Evolutionary conservation across 768 basidiomycete genomes (phyloP), one percentile per base, ranked within the genome.

Genomic region (Lactarius evosmus): DNA sequence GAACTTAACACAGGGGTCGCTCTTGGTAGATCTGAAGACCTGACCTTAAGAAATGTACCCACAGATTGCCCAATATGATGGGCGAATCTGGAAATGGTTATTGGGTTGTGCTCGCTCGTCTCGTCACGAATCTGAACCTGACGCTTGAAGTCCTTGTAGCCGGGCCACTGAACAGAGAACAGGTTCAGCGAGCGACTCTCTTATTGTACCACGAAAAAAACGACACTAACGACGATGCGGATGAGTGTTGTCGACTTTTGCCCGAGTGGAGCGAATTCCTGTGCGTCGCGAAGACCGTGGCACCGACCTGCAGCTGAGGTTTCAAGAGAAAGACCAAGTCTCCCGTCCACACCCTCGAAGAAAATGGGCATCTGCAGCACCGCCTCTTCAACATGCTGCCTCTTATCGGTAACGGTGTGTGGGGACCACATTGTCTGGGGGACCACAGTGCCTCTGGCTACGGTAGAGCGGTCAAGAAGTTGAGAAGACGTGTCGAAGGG

Each of bases 391-490:
- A 66, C 56, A 8, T 55, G 57, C 0, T 53, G 52, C 22, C 17
- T 55, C 49, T 12, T 29, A n/a, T 66, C 65, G 4, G 36, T 54
- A 8, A 41, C 1, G 9, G 32, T 38, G 2, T 34, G 41, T 3
- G 64, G 64, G 0, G 7, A 2, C 64, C 64, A 65, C 32, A 65
- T 32, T 16, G 49, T 52, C 36, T 65, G 64, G 19, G 64, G 64
- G 1, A 62, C 60, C 19, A 62, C 49, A 6, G 64, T 64, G 11
- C 63, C 63, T 14, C 9, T 14, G 12, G 6, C 0, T 34, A 55
- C 33, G 22, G 55, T 14, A n/a, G 19, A 1, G 7, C 52, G 53
- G 22, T 64, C 63, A 25, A 64, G 25, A 3, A 33, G 22, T 22
- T 33, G 58, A 29, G 6, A 4, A 16, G 2, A 3, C 14, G 17